phyloP scores from a whole-genome alignment of 2,329 filamentous ascomycete species.

The Ophiognomonia clavigignenti-juglandacearum region DNA sequence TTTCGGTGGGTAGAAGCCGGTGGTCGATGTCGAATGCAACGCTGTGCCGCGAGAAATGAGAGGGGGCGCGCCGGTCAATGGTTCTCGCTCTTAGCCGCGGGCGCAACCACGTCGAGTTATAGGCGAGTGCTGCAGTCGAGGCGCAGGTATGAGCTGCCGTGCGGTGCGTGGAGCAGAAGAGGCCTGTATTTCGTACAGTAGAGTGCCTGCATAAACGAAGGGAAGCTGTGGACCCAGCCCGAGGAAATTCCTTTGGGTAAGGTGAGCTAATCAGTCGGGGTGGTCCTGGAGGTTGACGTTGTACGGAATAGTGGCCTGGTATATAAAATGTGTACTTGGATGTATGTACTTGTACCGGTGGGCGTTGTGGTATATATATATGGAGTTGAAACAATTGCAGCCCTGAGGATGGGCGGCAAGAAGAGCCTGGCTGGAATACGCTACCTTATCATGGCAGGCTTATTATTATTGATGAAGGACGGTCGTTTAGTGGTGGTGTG shows the following conservation, averaged over 20 bases:
- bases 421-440: background rate
- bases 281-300: too few relatives aligned
- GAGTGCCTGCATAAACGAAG: conserved; percentile 28
- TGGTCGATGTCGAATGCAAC: conserved; percentile 1
- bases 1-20: too few relatives aligned
- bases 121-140: conserved; percentile 9
- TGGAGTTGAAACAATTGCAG: background rate
- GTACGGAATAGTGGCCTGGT: too few relatives aligned
- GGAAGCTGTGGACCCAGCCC: conserved; percentile 22
- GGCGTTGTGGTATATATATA: background rate
- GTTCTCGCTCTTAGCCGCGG: conserved; percentile 14
- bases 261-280: too few relatives aligned
- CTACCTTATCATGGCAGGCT: background rate
- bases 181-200: conserved; percentile 10
- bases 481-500: background rate
- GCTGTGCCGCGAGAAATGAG: conserved; percentile 8
- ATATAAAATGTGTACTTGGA: too few relatives aligned
- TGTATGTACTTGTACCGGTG: background rate
- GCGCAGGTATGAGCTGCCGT: conserved; percentile 26
- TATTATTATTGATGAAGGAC: background rate
- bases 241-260: conserved; percentile 2
- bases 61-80: conserved; percentile 14
- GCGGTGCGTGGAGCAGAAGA: conserved; percentile 20
- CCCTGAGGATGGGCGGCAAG: background rate
- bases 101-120: conserved; percentile 10